Evolutionary conservation across 1,284 basidiomycete genomes (phyloP).

Genomic region (Ganoderma boninense): DNA sequence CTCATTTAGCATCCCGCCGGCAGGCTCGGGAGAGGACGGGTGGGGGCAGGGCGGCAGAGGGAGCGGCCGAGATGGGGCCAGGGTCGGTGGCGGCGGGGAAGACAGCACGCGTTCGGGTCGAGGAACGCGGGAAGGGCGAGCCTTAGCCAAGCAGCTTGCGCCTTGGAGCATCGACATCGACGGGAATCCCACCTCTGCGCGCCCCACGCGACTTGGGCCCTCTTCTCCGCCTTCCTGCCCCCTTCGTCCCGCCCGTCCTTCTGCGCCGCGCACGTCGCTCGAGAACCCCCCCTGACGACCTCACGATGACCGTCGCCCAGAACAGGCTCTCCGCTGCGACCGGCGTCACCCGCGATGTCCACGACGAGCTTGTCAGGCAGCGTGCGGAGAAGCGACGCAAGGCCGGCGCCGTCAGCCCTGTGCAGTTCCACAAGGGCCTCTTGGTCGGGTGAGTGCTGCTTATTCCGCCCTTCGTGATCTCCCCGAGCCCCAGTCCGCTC

Average conservation of each 20-base stretch:
- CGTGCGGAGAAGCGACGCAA: constrained; percentile 51
- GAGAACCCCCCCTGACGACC: constrained; percentile 6
- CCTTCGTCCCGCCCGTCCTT: background rate
- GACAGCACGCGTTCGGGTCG: background rate
- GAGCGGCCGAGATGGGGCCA: background rate
- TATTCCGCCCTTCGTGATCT: constrained; percentile 7
- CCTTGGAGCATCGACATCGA: background rate
- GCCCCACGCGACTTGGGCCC: constrained; percentile 7
- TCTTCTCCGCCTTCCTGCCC: constrained; percentile 10
- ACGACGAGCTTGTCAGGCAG: constrained; percentile 52
- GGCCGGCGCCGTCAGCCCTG: constrained; percentile 62
- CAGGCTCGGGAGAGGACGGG: background rate
- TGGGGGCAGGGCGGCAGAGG: background rate
- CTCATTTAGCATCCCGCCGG: background rate
- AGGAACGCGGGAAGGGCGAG: background rate
- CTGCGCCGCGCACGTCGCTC: constrained; percentile 3
- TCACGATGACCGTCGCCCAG: constrained; percentile 22
- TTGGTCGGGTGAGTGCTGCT: constrained; percentile 58
- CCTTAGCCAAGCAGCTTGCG: background rate
- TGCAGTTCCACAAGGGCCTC: constrained; percentile 56
- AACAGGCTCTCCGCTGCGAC: constrained; percentile 19
- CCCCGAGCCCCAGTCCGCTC: constrained; percentile 10
- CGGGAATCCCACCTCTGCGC: constrained; percentile 13
- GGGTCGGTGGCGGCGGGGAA: background rate
- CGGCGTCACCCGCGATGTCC: constrained; percentile 52